Evolutionary conservation across 2,329 filamentous ascomycete genomes (phyloP).

Genomic region (Fusarium chaquense): DNA sequence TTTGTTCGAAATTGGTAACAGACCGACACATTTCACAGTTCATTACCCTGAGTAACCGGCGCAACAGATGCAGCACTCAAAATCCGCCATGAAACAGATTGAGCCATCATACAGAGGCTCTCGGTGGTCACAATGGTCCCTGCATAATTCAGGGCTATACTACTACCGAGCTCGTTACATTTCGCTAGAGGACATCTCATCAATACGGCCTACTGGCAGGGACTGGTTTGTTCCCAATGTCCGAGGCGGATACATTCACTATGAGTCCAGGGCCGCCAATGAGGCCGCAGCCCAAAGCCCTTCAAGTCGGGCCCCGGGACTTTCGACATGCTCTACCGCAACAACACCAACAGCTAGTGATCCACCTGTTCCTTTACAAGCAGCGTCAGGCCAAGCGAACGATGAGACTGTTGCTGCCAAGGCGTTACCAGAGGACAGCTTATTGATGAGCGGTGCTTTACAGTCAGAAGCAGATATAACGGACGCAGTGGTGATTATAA

Average conservation of each 20-base stretch:
- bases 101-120: background rate
- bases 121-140: constrained; percentile 39
- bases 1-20: background rate
- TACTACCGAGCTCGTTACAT: constrained; percentile 45
- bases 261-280: constrained; percentile 38
- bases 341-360: constrained; percentile 21
- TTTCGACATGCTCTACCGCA: constrained; percentile 24
- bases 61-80: constrained; percentile 13
- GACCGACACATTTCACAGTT: constrained; percentile 15
- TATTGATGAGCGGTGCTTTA: constrained; percentile 37
- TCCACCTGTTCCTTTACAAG: background rate
- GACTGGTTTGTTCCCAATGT: constrained; percentile 39
- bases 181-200: constrained; percentile 28
- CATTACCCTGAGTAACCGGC: constrained; percentile 12
- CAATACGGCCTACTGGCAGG: constrained; percentile 30
- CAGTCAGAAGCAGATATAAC: background rate
- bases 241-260: constrained; percentile 41
- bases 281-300: background rate
- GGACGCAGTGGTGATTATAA: constrained; percentile 22
- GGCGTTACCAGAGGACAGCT: background rate
- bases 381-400: background rate
- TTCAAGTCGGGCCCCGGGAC: constrained; percentile 5
- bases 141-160: constrained; percentile 26
- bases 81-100: constrained; percentile 10
- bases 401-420: constrained; percentile 20